phyloP scores from a whole-genome alignment of 2,329 filamentous ascomycete genomes.

The Paecilomyces dactylethromorphus region DNA sequence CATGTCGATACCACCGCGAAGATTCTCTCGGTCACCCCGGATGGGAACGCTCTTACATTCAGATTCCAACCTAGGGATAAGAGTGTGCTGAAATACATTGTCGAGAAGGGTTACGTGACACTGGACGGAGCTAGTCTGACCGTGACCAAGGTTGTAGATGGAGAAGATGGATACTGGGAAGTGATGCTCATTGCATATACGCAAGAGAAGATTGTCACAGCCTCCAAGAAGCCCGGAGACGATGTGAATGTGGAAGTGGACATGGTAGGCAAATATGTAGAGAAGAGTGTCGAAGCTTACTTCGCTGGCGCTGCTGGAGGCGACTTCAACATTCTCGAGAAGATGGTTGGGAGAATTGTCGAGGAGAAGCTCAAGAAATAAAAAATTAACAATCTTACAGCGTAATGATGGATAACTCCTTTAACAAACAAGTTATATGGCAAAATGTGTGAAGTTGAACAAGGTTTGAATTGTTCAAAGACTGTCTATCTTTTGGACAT shows the following conservation, averaged over 20 bases:
- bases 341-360: conserved; percentile 68
- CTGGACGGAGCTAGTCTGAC: conserved; percentile 94
- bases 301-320: conserved; percentile 44
- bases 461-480: neutral
- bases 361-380: conserved; percentile 56
- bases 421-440: neutral
- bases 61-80: conserved; percentile 66
- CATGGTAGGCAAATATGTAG: conserved; percentile 61
- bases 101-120: conserved; percentile 93
- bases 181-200: conserved; percentile 98
- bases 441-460: neutral
- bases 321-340: conserved; percentile 54
- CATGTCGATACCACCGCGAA: conserved; percentile 88
- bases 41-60: conserved; percentile 87
- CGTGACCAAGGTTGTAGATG: conserved; percentile 77
- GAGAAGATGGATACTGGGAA: conserved; percentile 75
- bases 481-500: neutral
- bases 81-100: conserved; percentile 73
- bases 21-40: conserved; percentile 64
- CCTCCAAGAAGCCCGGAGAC: conserved; percentile 70
- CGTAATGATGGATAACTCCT: neutral
- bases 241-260: conserved; percentile 90
- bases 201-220: conserved; percentile 82
- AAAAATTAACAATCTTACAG: conserved; percentile 2
- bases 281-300: conserved; percentile 79